These are phyloP conservation scores for Neonectria ditissima DNA, from an alignment of 2,329 filamentous ascomycete genomes.

Conservation along the genomic window DNA sequence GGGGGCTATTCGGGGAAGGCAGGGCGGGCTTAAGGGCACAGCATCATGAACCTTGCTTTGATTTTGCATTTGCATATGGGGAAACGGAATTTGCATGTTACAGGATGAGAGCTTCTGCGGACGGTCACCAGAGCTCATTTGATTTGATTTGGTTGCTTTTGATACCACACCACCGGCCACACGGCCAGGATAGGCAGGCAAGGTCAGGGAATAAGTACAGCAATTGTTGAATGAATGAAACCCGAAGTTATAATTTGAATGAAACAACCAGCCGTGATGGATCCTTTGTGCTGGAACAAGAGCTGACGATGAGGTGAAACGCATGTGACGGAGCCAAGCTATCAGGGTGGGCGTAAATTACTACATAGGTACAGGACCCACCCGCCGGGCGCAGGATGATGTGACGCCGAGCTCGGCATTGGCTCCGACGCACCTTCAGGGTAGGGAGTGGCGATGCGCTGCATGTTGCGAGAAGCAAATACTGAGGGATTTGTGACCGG, in stretches of 20 bases:
- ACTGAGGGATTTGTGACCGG: neutral
- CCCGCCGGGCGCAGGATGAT: conserved; percentile 13
- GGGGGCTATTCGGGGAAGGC: conserved; percentile 15
- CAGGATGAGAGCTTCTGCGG: conserved; percentile 35
- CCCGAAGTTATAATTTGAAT: neutral
- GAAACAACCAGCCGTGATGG: conserved; percentile 8
- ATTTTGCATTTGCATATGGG: conserved; percentile 40
- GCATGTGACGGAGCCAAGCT: conserved; percentile 17
- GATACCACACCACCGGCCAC: conserved; percentile 43
- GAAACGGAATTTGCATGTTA: conserved; percentile 42
- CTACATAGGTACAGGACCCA: conserved; percentile 10
- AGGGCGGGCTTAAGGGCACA: conserved; percentile 30
- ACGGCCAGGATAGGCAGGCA: conserved; percentile 37
- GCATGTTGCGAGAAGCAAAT: neutral
- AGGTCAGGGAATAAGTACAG: conserved; percentile 41
- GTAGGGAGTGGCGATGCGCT: conserved; percentile 4
- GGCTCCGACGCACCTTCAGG: conserved; percentile 3
- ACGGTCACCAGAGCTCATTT: conserved; percentile 39
- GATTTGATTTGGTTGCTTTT: conserved; percentile 40
- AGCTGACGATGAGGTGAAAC: conserved; percentile 21
- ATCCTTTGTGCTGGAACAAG: conserved; percentile 4
- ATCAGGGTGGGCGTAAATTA: conserved; percentile 5
- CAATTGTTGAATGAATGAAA: conserved; percentile 33
- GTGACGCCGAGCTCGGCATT: conserved; percentile 13
- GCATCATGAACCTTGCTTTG: conserved; percentile 44